Conservation (phyloP, 768 basidiomycete species). For the Clitopilus hobsonii region DNA sequence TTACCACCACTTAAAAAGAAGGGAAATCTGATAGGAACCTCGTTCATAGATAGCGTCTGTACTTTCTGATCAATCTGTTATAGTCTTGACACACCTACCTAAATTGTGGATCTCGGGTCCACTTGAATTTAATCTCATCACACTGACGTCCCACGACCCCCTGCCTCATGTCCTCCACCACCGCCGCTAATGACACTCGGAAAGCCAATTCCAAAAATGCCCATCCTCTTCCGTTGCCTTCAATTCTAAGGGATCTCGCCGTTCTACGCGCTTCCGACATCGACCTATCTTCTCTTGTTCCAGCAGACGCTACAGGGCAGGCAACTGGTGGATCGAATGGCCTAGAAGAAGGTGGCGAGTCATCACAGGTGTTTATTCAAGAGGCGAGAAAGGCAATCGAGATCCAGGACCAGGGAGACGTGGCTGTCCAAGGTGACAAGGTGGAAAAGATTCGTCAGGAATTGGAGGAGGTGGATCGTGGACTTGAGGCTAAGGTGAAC, state of each 20-base stretch:
- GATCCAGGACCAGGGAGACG: conserved; percentile 45
- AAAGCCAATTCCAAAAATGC: conserved; percentile 25
- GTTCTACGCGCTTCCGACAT: conserved; percentile 56
- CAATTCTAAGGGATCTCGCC: conserved; percentile 70
- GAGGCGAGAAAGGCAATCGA: conserved; percentile 55
- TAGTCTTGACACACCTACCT: no score
- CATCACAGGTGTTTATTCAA: conserved; percentile 55
- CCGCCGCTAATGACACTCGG: not conserved
- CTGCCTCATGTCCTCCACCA: not conserved
- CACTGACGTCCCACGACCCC: not conserved
- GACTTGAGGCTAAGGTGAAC: not conserved
- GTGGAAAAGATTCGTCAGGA: conserved; percentile 53
- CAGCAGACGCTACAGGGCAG: conserved; percentile 8
- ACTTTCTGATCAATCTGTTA: no score
- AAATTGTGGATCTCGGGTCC: not conserved
- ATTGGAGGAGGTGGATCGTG: conserved; percentile 42
- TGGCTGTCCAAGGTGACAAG: conserved; percentile 45
- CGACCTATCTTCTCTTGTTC: conserved; percentile 24
- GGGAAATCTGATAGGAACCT: no score
- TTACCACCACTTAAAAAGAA: no score
- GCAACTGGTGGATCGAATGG: conserved; percentile 11
- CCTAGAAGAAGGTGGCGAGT: conserved; percentile 36
- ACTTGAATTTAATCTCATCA: not conserved
- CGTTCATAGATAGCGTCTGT: not conserved
- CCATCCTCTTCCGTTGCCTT: conserved; percentile 51